Evolutionary conservation across 1,284 basidiomycete genomes (phyloP), one percentile per base, ranked within the genome.

Genomic region (Dichomitus squalens): DNA sequence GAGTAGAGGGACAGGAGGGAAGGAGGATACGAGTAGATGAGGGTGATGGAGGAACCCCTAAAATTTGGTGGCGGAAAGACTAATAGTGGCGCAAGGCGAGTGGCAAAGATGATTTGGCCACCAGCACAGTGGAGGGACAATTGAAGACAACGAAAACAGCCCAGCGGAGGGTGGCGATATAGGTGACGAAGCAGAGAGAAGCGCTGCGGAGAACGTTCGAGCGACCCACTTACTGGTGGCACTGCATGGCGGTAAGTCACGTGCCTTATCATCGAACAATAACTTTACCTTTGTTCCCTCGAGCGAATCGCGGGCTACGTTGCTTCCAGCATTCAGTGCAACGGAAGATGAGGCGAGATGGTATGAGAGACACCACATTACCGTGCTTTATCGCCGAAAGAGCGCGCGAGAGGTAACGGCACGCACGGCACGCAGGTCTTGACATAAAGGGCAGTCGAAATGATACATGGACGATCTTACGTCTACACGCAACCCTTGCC

Each of bases 231-330:
- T n/a, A n/a, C n/a, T n/a, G n/a, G n/a, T n/a, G 29, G 44, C 44
- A 47, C 44, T 47, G 44, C 44, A 33, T 52, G 11, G 50, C 29
- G 29, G 39, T 52, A 20, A 43, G 35, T 52, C 50, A 52, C 50
- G 50, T 52, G 50, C 20, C 3, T 27, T 16, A 52, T 41, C 50
- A 43, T 21, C 27, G 31, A 31, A 52, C 50, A 52, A 52, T 43
- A 43, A n/a, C 25, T 25, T 46, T 47, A 47, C 44, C 44, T 33
- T 31, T 7, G 9, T 33, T 31, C 29, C 29, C 16, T 20, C 9
- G 29, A 18, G 44, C 44, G 18, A 47, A 31, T 33, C 44, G 31
- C n/a, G 27, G 9, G 9, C 38, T 33, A 27, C 43, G 7, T 41
- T 20, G 4, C 40, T 23, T 41, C 6, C 7, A 31, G n/a, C 14